Conservation (phyloP, 2,329 filamentous ascomycete species). For the Trichophyton rubrum region DNA sequence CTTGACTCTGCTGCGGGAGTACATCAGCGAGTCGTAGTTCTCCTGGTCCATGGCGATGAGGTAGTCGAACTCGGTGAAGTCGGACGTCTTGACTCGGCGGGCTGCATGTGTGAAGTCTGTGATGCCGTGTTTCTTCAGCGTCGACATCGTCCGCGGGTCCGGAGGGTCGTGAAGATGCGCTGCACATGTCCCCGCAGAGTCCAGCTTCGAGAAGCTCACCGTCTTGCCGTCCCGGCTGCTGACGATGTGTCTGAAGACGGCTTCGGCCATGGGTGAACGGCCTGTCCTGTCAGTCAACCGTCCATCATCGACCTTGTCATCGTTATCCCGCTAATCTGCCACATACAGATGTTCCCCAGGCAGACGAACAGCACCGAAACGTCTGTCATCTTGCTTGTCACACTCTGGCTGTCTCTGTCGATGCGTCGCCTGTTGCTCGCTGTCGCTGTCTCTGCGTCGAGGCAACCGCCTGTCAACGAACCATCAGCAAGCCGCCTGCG, state of each 20-base stretch:
- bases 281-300: conserved; percentile 24
- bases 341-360: conserved; percentile 80
- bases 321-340: not conserved
- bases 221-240: conserved; percentile 39
- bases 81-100: conserved; percentile 56
- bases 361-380: conserved; percentile 86
- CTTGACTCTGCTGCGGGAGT: conserved; percentile 43
- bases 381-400: not conserved
- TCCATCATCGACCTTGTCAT: too few relatives aligned
- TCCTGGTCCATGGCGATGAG: conserved; percentile 85
- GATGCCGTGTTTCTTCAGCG: conserved; percentile 62
- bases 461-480: too few relatives aligned
- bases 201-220: conserved; percentile 53
- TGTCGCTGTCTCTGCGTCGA: too few relatives aligned
- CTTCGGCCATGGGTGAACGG: conserved; percentile 88
- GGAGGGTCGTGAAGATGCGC: conserved; percentile 71
- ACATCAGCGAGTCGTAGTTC: conserved; percentile 60
- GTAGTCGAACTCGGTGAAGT: conserved; percentile 82
- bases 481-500: too few relatives aligned
- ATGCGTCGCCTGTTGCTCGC: too few relatives aligned
- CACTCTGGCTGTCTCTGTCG: too few relatives aligned
- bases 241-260: conserved; percentile 62
- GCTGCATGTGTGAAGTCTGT: conserved; percentile 64
- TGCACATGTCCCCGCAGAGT: conserved; percentile 80
- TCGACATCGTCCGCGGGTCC: conserved; percentile 72